Evolutionary conservation across 139 green algal species (phyloP), one percentile per base, ranked within the genome.

Genomic region (Edaphochlamys debaryana): DNA sequence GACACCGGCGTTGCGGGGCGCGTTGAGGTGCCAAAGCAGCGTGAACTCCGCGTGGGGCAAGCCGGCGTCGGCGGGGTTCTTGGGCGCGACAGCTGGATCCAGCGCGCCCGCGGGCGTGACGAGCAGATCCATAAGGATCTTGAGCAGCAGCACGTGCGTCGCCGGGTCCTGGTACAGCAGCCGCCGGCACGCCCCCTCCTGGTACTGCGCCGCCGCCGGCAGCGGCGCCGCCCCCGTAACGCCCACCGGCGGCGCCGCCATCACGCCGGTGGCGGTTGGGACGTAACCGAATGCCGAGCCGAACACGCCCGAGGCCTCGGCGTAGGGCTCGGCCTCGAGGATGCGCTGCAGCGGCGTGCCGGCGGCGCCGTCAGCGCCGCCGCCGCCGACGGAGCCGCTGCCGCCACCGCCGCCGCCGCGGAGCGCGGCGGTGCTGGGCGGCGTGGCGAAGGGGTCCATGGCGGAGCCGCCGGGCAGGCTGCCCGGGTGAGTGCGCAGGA

Each of bases 111-210:
- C 29, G 0, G 77, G 64, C 11, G 63, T 74, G 27, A 95, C 42
- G 40, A 95, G 71, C 76, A 95, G 84, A 22, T 87, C 81, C 41
- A 95, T 64, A 40, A 95, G 79, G 40, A 92, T n/a, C 75, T 90
- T 79, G 50, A 95, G 72, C 56, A 90, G 71, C 62, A 81, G 58
- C 23, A 92, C 20, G 83, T 93, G 92, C 40, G 92, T 84, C 0
- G 54, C 66, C 30, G 62, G 67, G 70, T 94, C 85, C 52, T 84
- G 56, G 52, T 79, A 89, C 54, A 81, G 79, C 64, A 89, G 79
- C 71, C 80, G 67, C 66, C 58, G 34, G 34, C 66, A 67, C 0
- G 78, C 64, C 6, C 69, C 50, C 27, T 84, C 66, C 50, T 84
- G 66, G 67, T 84, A 84, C 0, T 37, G 7, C 32, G 40, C n/a